Evolutionary conservation across 2,329 filamentous ascomycete genomes (phyloP).

Genomic region (Chaetomium olivaceum): DNA sequence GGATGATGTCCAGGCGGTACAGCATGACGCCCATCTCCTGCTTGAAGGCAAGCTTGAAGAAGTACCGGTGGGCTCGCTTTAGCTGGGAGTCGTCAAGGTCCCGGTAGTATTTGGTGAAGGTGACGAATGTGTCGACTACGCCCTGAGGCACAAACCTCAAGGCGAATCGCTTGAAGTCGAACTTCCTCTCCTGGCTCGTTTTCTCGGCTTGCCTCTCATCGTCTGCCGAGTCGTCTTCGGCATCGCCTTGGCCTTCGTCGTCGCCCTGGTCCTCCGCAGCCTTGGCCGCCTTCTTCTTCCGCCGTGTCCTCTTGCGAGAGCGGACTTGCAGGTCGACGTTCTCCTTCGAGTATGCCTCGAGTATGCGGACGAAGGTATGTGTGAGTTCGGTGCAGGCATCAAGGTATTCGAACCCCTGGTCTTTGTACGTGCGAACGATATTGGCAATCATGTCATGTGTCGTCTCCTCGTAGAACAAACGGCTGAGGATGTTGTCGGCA

Average conservation of each 20-base stretch:
- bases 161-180: conserved; percentile 85
- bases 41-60: conserved; percentile 93
- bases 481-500: conserved; percentile 92
- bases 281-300: conserved; percentile 68
- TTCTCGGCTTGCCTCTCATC: conserved; percentile 71
- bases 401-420: conserved; percentile 90
- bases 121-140: conserved; percentile 85
- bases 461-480: conserved; percentile 97
- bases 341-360: conserved; percentile 92
- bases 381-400: conserved; percentile 88
- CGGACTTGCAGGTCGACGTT: conserved; percentile 93
- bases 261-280: conserved; percentile 40
- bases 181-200: conserved; percentile 80
- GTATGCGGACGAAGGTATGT: conserved; percentile 86
- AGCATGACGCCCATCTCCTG: conserved; percentile 86
- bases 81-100: conserved; percentile 79
- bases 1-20: conserved; percentile 87
- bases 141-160: conserved; percentile 79
- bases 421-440: conserved; percentile 83
- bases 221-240: conserved; percentile 69
- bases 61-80: conserved; percentile 89
- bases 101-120: conserved; percentile 75
- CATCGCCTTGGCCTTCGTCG: conserved; percentile 54
- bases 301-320: conserved; percentile 70
- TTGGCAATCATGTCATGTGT: conserved; percentile 85